Base-by-base conservation (phyloP, 2,329 filamentous ascomycete species). In the Arthrobotrys conoides region DNA sequence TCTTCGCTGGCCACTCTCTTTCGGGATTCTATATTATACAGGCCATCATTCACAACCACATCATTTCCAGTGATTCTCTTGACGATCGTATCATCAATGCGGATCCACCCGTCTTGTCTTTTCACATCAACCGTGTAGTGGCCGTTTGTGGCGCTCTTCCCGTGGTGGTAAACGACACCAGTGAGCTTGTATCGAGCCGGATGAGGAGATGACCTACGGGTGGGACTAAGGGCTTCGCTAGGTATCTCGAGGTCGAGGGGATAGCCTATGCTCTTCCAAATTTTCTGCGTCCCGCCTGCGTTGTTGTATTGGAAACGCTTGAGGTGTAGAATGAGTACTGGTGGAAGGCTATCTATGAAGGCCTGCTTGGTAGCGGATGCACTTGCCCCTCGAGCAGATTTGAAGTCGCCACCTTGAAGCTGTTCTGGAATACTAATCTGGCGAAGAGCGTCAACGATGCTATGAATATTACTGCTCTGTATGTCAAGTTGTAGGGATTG, bases 121-220 rank as follows among this genome's bases (percentile, higher is more conserved):
- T 94, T 90, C 48, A 97, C 92, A 84, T 99, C 96, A n/a, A 96
- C 95, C 0, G 96, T 99, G 85, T 99, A 99, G 84, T 99, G 96
- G 2, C 96, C 96, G 66, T 93, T 94, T 80, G 92, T 96, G 41
- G 96, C 96, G 82, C 96, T 97, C 87, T 97, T 97, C 77, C 96
- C 96, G 82, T 99, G 96, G 83, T 99, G 96, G 83, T 99, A 99
- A 22, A 99, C 94, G 33, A 97, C 96, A 20, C 91, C 92, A 80
- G 91, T 96, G 14, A 99, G 89, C 63, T 90, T 90, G 85, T 98
- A 99, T 83, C 91, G 92, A 3, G 94, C 94, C 27, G 88, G 87
- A 80, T 75, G 51, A 0, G 48, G 10, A 20, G 92, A 88, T 81
- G 90, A 90, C 67, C 92, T 90, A 83, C 91, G 92, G 82, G 91